These are phyloP conservation scores for Acmispon strigosus DNA, from an alignment of 306 rosid species.

Conservation along the genomic window DNA sequence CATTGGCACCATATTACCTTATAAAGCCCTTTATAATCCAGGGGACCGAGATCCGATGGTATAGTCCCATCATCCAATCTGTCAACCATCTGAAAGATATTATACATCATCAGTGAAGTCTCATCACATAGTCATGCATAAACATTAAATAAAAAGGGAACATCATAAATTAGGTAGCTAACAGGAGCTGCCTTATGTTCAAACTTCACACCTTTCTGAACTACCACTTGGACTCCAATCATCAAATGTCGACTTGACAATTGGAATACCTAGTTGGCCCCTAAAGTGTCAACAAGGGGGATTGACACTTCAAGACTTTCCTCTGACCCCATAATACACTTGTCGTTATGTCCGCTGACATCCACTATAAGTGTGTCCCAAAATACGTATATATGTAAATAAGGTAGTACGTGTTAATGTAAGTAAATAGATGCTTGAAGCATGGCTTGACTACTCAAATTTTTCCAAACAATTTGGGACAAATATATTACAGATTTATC, in stretches of 20 bases:
- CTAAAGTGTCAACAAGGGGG: conserved; percentile 9
- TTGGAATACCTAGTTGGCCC: conserved; percentile 1
- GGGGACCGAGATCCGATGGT: conserved; percentile 62
- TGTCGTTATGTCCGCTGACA: too few relatives aligned
- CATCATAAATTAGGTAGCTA: conserved; percentile 1
- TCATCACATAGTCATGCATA: background rate
- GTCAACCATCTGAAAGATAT: conserved; percentile 86
- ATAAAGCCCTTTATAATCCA: conserved; percentile 88
- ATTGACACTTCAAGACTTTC: conserved; percentile 1
- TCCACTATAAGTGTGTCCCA: too few relatives aligned
- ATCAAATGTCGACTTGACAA: background rate
- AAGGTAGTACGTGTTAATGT: too few relatives aligned
- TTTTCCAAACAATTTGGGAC: too few relatives aligned
- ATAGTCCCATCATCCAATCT: conserved; percentile 82
- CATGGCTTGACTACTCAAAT: too few relatives aligned
- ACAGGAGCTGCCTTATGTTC: background rate
- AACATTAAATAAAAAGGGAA: background rate
- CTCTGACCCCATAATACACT: background rate
- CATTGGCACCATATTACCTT: conserved; percentile 44
- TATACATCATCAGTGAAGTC: conserved; percentile 21
- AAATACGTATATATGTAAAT: too few relatives aligned
- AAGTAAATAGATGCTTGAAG: too few relatives aligned
- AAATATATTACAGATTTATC: too few relatives aligned
- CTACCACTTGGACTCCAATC: background rate
- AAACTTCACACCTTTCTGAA: conserved; percentile 3